A percentile compares a stretch with the other conserved stretches of the same genome.
Evolutionary conservation across 495 filamentous ascomycete genomes (phyloP).

Genomic region (Trichoderma reesei): DNA sequence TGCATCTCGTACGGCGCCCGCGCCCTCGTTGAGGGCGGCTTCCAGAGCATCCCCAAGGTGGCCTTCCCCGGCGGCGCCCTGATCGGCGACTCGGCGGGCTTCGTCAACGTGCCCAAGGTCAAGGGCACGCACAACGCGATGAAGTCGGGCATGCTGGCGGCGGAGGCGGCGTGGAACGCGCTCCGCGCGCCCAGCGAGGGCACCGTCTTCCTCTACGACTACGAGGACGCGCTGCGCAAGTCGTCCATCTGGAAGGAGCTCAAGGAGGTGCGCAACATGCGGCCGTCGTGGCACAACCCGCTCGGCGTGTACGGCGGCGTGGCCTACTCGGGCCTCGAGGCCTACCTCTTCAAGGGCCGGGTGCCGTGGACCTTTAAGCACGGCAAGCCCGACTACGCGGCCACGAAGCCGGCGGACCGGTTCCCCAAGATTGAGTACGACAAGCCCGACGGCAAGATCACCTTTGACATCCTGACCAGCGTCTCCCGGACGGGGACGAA

Average conservation of each 20-base stretch:
- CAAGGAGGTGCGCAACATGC: constrained; percentile 93
- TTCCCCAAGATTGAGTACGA: constrained; percentile 88
- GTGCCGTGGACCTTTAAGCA: constrained; percentile 93
- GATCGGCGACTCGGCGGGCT: constrained; percentile 92
- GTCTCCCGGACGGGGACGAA: constrained; percentile 94
- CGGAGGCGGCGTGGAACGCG: constrained; percentile 75
- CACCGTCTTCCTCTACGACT: constrained; percentile 85
- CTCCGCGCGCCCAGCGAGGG: constrained; percentile 49
- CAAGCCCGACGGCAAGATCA: constrained; percentile 89
- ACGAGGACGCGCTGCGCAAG: constrained; percentile 81
- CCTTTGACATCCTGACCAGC: constrained; percentile 90
- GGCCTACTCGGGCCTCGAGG: constrained; percentile 86
- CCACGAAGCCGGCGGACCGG: constrained; percentile 71
- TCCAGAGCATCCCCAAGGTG: constrained; percentile 93
- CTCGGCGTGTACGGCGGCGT: constrained; percentile 83
- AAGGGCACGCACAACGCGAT: constrained; percentile 98
- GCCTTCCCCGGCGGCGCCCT: constrained; percentile 93
- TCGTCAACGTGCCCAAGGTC: constrained; percentile 96
- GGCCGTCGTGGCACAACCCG: constrained; percentile 80
- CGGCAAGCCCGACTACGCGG: constrained; percentile 57
- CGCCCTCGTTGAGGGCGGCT: constrained; percentile 90
- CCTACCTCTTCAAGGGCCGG: constrained; percentile 73
- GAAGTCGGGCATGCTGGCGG: constrained; percentile 94
- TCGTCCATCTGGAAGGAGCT: constrained; percentile 91
- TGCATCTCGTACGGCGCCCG: constrained; percentile 96